Base-by-base conservation (phyloP, 257 asterid genomes). In the Anisodus acutangulus region DNA sequence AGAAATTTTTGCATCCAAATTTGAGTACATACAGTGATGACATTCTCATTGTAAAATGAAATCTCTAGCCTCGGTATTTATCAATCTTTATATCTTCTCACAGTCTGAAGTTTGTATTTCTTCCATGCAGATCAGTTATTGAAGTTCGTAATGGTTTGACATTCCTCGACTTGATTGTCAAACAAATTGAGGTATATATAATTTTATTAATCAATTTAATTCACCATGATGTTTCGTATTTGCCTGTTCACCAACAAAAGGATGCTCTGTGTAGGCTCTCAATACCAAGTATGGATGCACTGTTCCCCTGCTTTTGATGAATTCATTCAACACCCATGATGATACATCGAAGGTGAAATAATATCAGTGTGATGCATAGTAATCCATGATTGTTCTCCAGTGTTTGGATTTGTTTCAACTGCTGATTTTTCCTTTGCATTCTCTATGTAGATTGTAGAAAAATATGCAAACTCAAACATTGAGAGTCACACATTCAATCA, bases 81-180 rank as follows among this genome's bases (percentile, higher is more conserved):
- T 69, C 67, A 13, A 57, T 55, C 19, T 45, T 82, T 64, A 67
- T 82, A 72, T 35, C 45, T 47, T 86, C 82, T 82, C 71, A 47
- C 53, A 80, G 45, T 76, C 83, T 74, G 45, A 76, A 76, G 81
- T 76, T 76, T 78, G 64, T 86, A 64, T 76, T 58, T 83, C 74
- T 69, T 37, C 84, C 79, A 55, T 90, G 84, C 85, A 97, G 99
- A 91, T 97, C 99, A 74, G 98, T 97, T 86, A 97, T 97, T 83
- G 99, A 97, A 95, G 99, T 97, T 89, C 98, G 98, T 83, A 89
- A 91, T 85, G 98, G 98, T 72, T 88, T 93, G 95, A 97, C 99
- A 43, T 97, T 97, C 92, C 97, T 97, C 63, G 99, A 97, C 90
- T 90, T 97, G 68, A 97, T 97, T 83, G 99, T 97, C 87, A 88